Evolutionary conservation across 768 basidiomycete genomes (phyloP).

Genomic region (Collybia sordida): DNA sequence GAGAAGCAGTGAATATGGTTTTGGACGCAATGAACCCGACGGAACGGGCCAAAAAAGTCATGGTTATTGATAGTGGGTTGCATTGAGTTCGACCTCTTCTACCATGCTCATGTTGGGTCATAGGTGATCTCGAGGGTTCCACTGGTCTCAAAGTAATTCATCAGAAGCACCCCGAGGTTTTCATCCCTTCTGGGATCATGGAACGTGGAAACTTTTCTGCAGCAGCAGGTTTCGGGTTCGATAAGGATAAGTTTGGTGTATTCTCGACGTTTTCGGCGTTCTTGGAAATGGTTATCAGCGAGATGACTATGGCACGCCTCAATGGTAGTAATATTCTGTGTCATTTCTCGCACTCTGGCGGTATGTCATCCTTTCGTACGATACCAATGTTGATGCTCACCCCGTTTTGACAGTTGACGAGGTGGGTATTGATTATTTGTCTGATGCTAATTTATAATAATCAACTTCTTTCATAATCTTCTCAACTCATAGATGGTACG

Average conservation of each 20-base stretch:
- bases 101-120: conserved; percentile 6
- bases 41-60: conserved; percentile 74
- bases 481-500: conserved; percentile 27
- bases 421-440: conserved; percentile 25
- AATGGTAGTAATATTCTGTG: conserved; percentile 86
- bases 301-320: conserved; percentile 90
- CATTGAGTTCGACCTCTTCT: background rate
- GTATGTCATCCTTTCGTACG: conserved; percentile 32
- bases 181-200: conserved; percentile 84
- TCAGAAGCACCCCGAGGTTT: conserved; percentile 88
- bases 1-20: conserved; percentile 79
- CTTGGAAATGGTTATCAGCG: conserved; percentile 88
- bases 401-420: conserved; percentile 53
- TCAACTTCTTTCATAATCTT: background rate
- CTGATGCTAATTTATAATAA: background rate
- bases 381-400: too few species aligned
- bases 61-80: conserved; percentile 81
- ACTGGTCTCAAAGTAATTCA: conserved; percentile 88
- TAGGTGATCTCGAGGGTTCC: conserved; percentile 85
- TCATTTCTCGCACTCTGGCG: conserved; percentile 89
- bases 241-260: conserved; percentile 78
- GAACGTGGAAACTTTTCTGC: conserved; percentile 83
- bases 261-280: conserved; percentile 92
- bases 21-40: conserved; percentile 75
- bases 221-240: conserved; percentile 87